phyloP scores from a whole-genome alignment of 495 filamentous ascomycete species.

The Glutinoglossum americanum region DNA sequence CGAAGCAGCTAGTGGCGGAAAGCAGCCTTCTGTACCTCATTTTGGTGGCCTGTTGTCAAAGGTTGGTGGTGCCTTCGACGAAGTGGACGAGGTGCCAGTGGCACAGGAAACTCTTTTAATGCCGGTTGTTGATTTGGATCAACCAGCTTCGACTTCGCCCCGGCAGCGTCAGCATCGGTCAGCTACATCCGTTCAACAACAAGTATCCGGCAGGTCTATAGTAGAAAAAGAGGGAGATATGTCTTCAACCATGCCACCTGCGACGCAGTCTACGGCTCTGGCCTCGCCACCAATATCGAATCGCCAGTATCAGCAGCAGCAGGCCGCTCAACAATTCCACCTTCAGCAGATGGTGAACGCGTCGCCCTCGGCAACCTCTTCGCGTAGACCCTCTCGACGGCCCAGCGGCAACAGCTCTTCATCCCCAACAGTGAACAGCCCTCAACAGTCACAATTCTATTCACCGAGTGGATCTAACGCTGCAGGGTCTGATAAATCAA shows the following conservation, averaged over 20 bases:
- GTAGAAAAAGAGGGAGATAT: conserved; percentile 5
- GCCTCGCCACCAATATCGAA: conserved; percentile 9
- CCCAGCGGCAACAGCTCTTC: not conserved
- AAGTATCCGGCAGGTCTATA: not conserved
- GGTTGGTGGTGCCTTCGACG: not conserved
- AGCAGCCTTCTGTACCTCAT: not conserved
- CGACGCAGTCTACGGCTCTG: conserved; percentile 5
- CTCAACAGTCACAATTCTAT: not conserved
- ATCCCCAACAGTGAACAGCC: not conserved
- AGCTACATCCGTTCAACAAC: not conserved
- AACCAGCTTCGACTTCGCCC: not conserved
- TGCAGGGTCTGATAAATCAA: not conserved
- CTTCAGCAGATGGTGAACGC: conserved; percentile 6
- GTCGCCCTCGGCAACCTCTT: not conserved
- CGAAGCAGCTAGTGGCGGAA: not conserved
- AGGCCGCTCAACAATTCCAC: conserved; percentile 3
- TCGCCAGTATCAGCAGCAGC: conserved; percentile 13
- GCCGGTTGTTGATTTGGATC: not conserved
- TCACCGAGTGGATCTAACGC: conserved; percentile 1
- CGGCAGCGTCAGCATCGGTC: not conserved
- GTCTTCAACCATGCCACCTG: conserved; percentile 19
- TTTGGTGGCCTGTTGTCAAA: not conserved
- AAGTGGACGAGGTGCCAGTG: not conserved
- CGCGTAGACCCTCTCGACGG: not conserved
- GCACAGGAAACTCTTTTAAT: not conserved